phyloP scores from a whole-genome alignment of 2,329 filamentous ascomycete genomes.

The Sporothrix humicola region DNA sequence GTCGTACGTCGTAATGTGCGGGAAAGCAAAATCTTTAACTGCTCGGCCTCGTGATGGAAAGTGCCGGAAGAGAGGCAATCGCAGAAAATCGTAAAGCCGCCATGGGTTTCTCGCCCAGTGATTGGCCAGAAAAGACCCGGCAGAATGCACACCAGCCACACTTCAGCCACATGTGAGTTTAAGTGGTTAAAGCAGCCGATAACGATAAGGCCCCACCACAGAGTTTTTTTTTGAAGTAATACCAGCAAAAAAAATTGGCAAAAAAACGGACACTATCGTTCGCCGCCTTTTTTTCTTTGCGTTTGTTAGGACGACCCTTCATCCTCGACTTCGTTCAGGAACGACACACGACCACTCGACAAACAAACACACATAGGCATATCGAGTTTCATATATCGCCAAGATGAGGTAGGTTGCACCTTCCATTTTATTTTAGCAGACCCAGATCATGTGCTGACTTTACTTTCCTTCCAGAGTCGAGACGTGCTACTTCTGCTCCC shows the following conservation, averaged over 20 bases:
- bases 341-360: conserved; percentile 22
- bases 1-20: conserved; percentile 16
- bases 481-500: conserved; percentile 74
- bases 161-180: conserved; percentile 25
- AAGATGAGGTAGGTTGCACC: conserved; percentile 19
- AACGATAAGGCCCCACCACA: conserved; percentile 39
- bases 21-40: conserved; percentile 11
- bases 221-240: conserved; percentile 32
- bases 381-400: conserved; percentile 9
- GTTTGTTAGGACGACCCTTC: conserved; percentile 18
- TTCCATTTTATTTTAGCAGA: background rate
- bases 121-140: background rate
- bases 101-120: background rate
- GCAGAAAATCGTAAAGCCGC: conserved; percentile 6
- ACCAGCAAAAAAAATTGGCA: conserved; percentile 34
- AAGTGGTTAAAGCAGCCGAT: conserved; percentile 25
- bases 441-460: background rate
- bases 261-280: conserved; percentile 29
- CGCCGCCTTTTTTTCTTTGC: conserved; percentile 36
- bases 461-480: conserved; percentile 54
- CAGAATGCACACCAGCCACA: conserved; percentile 29
- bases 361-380: conserved; percentile 11
- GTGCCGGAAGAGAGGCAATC: background rate
- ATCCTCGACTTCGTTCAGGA: conserved; percentile 4
- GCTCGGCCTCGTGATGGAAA: conserved; percentile 23